Percentiles rank a stretch among this genome's conserved stretches.
Conservation (phyloP, 495 filamentous ascomycete genomes). For the Xylaria grammica region DNA sequence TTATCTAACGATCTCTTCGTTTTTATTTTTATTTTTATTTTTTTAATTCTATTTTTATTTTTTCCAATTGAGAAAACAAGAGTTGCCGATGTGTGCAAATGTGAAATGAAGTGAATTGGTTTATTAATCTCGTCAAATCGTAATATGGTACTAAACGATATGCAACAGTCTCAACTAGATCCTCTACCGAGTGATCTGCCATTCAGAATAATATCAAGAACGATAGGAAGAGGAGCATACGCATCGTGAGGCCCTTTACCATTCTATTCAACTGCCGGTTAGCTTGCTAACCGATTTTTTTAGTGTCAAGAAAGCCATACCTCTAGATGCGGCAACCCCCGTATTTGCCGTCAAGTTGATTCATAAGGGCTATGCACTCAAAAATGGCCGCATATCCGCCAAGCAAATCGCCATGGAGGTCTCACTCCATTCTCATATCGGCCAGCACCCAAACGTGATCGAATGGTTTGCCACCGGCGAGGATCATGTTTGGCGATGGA, state of each 20-base stretch:
- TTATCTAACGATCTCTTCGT: neutral
- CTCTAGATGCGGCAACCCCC: conserved; percentile 67
- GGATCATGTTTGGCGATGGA: conserved; percentile 92
- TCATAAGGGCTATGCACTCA: conserved; percentile 90
- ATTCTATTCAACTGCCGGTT: conserved; percentile 18
- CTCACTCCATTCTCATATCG: conserved; percentile 83
- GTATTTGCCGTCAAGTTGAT: conserved; percentile 98
- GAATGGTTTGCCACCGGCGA: conserved; percentile 87
- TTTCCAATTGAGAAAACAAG: neutral
- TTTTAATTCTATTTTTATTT: neutral
- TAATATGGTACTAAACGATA: conserved; percentile 34
- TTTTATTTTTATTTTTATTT: neutral
- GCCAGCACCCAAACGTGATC: conserved; percentile 91
- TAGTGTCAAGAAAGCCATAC: conserved; percentile 94
- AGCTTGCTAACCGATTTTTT: conserved; percentile 25
- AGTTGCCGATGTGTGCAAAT: neutral
- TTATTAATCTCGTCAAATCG: conserved; percentile 8
- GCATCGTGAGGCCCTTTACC: conserved; percentile 72
- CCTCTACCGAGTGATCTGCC: conserved; percentile 85
- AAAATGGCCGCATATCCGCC: conserved; percentile 83
- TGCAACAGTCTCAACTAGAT: conserved; percentile 82
- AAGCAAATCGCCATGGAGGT: conserved; percentile 91
- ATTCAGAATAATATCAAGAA: conserved; percentile 93
- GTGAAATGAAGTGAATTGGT: conserved; percentile 14
- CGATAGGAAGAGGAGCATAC: conserved; percentile 95